Evolutionary conservation across 768 basidiomycete species (phyloP), one percentile per base, ranked within the genome.

Genomic region (Lactarius trivialis): DNA sequence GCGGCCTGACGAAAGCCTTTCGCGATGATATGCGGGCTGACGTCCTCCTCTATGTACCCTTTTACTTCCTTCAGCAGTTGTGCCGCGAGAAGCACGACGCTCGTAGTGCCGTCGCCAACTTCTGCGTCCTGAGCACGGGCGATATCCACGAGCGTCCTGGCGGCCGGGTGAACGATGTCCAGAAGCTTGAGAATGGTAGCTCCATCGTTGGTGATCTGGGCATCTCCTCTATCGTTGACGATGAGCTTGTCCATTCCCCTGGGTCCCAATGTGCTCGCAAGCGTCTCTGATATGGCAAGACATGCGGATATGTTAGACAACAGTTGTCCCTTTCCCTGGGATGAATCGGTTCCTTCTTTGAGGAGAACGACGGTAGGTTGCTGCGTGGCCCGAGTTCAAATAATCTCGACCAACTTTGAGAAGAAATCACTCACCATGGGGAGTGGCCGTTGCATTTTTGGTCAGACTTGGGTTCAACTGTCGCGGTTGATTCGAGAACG

Each of bases 131-230:
- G 96, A 15, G 97, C 95, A 34, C 97, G 85, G 48, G 94, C 97
- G 71, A 98, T 98, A 70, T 99, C 97, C 52, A 98, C 97, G 61
- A 99, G 79, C n/a, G 94, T 96, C 71, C 92, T 85, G 24, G 97
- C 97, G 60, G 97, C 96, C 52, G 97, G 97, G 74, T 99, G 97
- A 1, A 99, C 88, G 72, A 99, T 95, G 67, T 99, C 97, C 65
- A 99, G 83, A 63, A 99, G 81, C 75, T 97, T 96, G 71, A 99
- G 81, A 72, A 99, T 97, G 64, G 97, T 99, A 37, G 97, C 97
- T 61, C 97, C 97, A 82, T 99, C 97, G 75, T 99, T 99, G 24
- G 97, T 98, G 72, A 99, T 99, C 77, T 97, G 96, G 9, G 97
- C 93, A 64, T 95, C 89, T 55, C 97, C 96, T 60, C 94, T 85